phyloP scores from a whole-genome alignment of 495 filamentous ascomycete species.

The Terfezia claveryi region DNA sequence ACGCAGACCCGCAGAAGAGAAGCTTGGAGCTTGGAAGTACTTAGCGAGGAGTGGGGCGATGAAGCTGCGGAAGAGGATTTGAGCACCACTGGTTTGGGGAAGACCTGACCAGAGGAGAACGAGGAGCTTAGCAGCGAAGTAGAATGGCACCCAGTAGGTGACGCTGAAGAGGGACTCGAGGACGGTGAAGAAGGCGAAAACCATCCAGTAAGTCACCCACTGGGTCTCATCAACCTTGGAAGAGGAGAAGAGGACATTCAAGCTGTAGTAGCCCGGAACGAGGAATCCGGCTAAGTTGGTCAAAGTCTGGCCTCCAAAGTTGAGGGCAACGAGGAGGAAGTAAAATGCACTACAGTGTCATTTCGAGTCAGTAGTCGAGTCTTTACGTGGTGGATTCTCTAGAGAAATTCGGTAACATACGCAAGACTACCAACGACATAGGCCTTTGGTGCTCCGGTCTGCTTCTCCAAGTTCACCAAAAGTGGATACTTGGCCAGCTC shows the following conservation, averaged over 20 bases:
- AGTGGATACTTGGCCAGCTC: conserved; percentile 90
- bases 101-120: conserved; percentile 93
- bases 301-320: conserved; percentile 89
- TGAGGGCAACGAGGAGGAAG: conserved; percentile 98
- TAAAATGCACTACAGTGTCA: conserved; percentile 38
- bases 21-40: conserved; percentile 54
- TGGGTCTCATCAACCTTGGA: conserved; percentile 79
- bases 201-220: conserved; percentile 87
- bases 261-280: conserved; percentile 86
- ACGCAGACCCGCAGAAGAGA: conserved; percentile 60
- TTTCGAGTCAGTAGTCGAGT: too few species aligned
- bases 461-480: conserved; percentile 91
- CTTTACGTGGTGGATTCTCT: too few species aligned
- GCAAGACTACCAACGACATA: conserved; percentile 74
- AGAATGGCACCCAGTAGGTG: conserved; percentile 99
- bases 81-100: conserved; percentile 59
- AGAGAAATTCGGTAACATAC: not conserved
- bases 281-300: conserved; percentile 92
- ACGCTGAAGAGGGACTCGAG: conserved; percentile 82
- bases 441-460: conserved; percentile 85
- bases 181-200: conserved; percentile 80
- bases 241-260: conserved; percentile 67
- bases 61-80: conserved; percentile 90
- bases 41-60: conserved; percentile 73
- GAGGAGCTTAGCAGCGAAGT: conserved; percentile 98